Base-by-base conservation (phyloP, 2,329 filamentous ascomycete species). In the Basipetospora sp. region DNA sequence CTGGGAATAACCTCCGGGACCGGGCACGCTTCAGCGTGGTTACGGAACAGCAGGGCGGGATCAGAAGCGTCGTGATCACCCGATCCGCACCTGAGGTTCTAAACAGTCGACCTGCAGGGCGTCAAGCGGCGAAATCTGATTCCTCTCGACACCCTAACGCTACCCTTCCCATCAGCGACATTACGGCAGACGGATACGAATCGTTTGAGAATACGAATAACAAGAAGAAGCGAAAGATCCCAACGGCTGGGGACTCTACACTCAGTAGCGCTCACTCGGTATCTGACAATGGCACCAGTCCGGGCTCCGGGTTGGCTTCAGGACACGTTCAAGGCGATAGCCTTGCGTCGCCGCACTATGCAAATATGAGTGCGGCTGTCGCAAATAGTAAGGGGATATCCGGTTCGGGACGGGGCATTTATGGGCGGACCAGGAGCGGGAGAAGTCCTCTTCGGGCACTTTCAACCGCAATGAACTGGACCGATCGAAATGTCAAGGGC, bases 151-250 rank as follows among this genome's bases (percentile, higher is more conserved):
- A 31, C 28, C n/a, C 20, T 13, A 31, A 22, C 26, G n/a, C 25
- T 10, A 19, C 34, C n/a, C 70, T 78, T 34, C 70, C 69, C 31
- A 85, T 83, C 10, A 76, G 78, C 17, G 69, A 73, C 5, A 80
- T 78, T 4, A 80, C 79, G 3, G 64, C 74, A 9, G 88, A 96
- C 54, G 86, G 87, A 11, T 96, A 96, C 55, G 90, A 98, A 56
- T 90, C 85, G 5, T 93, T 94, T 50, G 90, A 98, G 58, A 96
- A 96, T 51, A 93, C 85, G 26, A 96, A 94, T 57, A 98, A 98
- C 55, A 98, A 98, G 61, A 98, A 96, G 65, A 96, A 98, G 59
- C 74, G 90, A 47, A 98, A 98, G 61, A 96, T 98, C 27, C 90
- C 90, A 0, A 86, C 86, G 0, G 85, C 84, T 8, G 81, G 83